A percentile compares a stretch with the other conserved stretches of the same genome.
Conservation (phyloP, 2,329 filamentous ascomycete genomes). For the Aspergillus sp. region DNA sequence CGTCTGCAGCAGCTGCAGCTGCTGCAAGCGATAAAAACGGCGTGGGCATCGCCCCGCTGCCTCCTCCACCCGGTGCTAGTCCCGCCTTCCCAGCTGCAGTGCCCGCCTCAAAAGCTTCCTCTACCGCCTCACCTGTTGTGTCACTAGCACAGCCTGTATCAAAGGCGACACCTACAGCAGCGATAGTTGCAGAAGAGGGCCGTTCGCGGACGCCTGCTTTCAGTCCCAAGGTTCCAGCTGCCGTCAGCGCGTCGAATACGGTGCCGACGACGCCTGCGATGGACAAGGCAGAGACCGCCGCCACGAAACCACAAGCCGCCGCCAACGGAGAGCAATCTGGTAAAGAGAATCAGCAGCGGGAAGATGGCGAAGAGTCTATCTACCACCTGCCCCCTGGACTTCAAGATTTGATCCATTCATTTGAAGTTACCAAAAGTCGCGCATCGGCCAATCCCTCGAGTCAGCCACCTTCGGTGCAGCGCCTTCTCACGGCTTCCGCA, state of each 20-base stretch:
- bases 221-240: conserved; percentile 44
- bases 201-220: conserved; percentile 55
- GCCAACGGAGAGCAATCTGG: conserved; percentile 51
- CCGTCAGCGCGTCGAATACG: conserved; percentile 40
- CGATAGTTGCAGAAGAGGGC: conserved; percentile 42
- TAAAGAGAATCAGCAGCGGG: conserved; percentile 37
- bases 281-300: conserved; percentile 46
- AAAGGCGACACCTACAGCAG: conserved; percentile 37
- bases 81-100: conserved; percentile 51
- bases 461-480: conserved; percentile 65
- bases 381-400: conserved; percentile 89
- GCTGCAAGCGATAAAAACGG: conserved; percentile 85
- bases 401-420: conserved; percentile 87
- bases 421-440: conserved; percentile 77
- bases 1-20: conserved; percentile 90
- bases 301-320: conserved; percentile 39
- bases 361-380: conserved; percentile 69
- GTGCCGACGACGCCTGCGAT: conserved; percentile 48
- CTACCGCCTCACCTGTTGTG: conserved; percentile 58
- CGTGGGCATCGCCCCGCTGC: conserved; percentile 88
- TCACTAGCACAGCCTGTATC: conserved; percentile 50
- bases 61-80: conserved; percentile 74
- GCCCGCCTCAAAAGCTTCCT: conserved; percentile 54
- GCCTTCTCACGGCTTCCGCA: conserved; percentile 74
- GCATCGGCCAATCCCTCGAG: conserved; percentile 49